A percentile compares a stretch with the other conserved stretches of the same genome.
These are phyloP conservation scores for Castanea crenata DNA, from an alignment of 306 rosid species.

Conservation along the genomic window DNA sequence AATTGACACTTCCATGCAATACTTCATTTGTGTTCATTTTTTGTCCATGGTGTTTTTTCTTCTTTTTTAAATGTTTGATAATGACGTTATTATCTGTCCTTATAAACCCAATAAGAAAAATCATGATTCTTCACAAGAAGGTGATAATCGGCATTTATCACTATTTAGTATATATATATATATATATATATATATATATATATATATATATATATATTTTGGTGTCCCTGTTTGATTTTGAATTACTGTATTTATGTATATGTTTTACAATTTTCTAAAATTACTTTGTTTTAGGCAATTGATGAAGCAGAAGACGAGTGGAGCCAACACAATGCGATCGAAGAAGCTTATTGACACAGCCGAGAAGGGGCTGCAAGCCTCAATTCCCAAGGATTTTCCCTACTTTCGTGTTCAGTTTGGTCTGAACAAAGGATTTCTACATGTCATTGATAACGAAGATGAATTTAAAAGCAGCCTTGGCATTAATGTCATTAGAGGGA, in stretches of 20 bases:
- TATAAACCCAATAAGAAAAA: background rate
- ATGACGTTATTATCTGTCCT: background rate
- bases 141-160: background rate
- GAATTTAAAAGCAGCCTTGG: conserved; percentile 69
- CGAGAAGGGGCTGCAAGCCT: conserved; percentile 67
- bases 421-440: conserved; percentile 72
- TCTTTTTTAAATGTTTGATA: background rate
- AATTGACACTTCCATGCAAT: no score
- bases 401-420: conserved; percentile 88
- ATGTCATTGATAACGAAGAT: conserved; percentile 77
- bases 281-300: conserved; percentile 58
- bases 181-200: background rate
- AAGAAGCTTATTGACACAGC: conserved; percentile 82
- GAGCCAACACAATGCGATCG: conserved; percentile 78
- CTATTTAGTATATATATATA: background rate
- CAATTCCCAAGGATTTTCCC: conserved; percentile 70
- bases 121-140: background rate
- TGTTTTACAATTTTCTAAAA: background rate
- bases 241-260: background rate
- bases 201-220: background rate
- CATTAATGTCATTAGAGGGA: conserved; percentile 81
- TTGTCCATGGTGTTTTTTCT: background rate
- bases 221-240: background rate
- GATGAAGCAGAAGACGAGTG: conserved; percentile 91
- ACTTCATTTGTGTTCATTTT: background rate